Base-by-base conservation (phyloP, 805 yeast species). In the Zygoascus tannicola region DNA sequence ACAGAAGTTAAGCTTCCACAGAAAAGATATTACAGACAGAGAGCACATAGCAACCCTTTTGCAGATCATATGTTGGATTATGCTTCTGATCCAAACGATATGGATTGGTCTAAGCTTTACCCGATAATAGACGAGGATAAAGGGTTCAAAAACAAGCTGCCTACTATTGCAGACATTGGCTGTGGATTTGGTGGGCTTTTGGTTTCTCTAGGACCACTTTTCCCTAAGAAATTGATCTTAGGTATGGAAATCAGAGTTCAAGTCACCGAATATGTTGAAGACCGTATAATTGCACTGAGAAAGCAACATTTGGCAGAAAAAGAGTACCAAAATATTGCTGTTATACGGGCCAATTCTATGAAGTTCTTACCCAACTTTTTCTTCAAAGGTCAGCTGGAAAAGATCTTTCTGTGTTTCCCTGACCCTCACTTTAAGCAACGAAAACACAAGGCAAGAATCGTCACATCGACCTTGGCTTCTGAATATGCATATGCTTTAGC, bases 231-330 rank as follows among this genome's bases (percentile, higher is more conserved):
- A 12, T 69, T 85, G 56, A 80, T 87, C 37, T 68, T 92, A 38
- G 98, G 98, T 15, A 87, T 92, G 95, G 98, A 92, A 66, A 92
- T 92, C 58, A 75, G 98, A 59, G 96, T 88, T 16, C 98, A 92
- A 65, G 98, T 92, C 40, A 90, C 97, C 1, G 87, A 92, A 54
- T 92, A 88, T 58, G 97, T 92, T 10, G 95, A 90, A 63, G 98
- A 92, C 63, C 71, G 97, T 56, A 86, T 92, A 50, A 76, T 85
- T 48, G 97, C 97, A 1, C 70, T 92, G 52, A 76, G 97, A 63
- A 74, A 73, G 35, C 73, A 80, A 52, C 65, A 68, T 44, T 19
- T 15, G 12, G 55, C 55, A 5, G 50, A 55, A 37, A 54, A 64
- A 19, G 70, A 68, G 28, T 92, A 80, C 61, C 87, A 84, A 57